phyloP scores from a whole-genome alignment of 108 stramenopile species.

The Skeletonema costatum region DNA sequence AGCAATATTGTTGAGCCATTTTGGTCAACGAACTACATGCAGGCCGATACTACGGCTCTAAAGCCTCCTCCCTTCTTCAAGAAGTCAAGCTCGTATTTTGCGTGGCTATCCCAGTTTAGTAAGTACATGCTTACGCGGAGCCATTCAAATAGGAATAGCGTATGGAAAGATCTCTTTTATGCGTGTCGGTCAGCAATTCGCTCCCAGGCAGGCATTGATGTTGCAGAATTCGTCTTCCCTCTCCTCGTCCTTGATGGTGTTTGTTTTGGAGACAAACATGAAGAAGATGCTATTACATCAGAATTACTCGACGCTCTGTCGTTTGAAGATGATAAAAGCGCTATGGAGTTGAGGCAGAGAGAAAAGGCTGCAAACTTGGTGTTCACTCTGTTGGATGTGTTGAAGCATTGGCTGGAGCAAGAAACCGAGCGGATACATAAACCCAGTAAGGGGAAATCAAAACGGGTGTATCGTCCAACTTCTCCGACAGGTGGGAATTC shows the following conservation, averaged over 20 bases:
- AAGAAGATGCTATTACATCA: constrained; percentile 50
- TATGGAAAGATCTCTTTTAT: constrained; percentile 75
- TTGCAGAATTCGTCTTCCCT: constrained; percentile 85
- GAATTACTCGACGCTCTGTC: constrained; percentile 66
- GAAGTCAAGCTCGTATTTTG: constrained; percentile 60
- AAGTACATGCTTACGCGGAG: constrained; percentile 53
- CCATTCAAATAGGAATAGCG: constrained; percentile 46
- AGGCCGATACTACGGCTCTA: constrained; percentile 45
- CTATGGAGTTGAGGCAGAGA: constrained; percentile 46
- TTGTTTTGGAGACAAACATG: constrained; percentile 73
- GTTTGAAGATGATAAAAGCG: constrained; percentile 13
- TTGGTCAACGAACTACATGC: constrained; percentile 74
- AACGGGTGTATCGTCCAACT: constrained; percentile 13
- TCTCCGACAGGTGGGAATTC: not conserved
- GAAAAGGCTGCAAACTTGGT: constrained; percentile 69
- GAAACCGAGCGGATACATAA: constrained; percentile 55
- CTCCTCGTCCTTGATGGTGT: constrained; percentile 78
- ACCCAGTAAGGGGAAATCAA: constrained; percentile 32
- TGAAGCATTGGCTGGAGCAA: constrained; percentile 68
- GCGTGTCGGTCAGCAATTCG: constrained; percentile 80
- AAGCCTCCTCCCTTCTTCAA: constrained; percentile 76
- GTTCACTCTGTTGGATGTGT: constrained; percentile 69
- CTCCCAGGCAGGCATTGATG: constrained; percentile 59
- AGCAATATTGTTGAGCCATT: constrained; percentile 80
- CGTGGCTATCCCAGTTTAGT: constrained; percentile 74